These are phyloP conservation scores for Didymella arachidicola DNA, from an alignment of 2,329 filamentous ascomycete species.

Conservation along the genomic window DNA sequence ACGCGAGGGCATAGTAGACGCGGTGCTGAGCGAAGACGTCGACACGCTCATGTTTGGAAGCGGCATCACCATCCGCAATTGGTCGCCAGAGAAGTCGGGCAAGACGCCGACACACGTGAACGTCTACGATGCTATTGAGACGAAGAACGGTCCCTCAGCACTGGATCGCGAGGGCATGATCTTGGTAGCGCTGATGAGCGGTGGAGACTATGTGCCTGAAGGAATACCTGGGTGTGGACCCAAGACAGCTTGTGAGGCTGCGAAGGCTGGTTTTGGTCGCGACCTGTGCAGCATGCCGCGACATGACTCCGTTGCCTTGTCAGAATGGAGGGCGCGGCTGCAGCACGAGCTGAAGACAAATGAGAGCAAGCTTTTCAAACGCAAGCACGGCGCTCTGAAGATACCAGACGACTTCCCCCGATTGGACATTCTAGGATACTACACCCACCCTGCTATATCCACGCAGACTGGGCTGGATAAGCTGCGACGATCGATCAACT, in stretches of 20 bases:
- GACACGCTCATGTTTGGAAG: constrained; percentile 98
- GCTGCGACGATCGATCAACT: constrained; percentile 63
- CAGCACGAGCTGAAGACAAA: constrained; percentile 82
- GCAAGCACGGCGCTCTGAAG: constrained; percentile 73
- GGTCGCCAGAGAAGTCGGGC: constrained; percentile 75
- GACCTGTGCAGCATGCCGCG: constrained; percentile 72
- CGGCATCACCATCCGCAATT: constrained; percentile 78
- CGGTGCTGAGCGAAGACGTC: constrained; percentile 93
- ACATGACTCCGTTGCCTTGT: constrained; percentile 66
- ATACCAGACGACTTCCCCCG: constrained; percentile 87
- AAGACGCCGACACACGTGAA: constrained; percentile 85
- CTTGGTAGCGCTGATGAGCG: constrained; percentile 90
- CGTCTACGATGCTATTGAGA: constrained; percentile 72
- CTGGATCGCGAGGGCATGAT: constrained; percentile 91
- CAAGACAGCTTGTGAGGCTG: constrained; percentile 88
- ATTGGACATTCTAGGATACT: constrained; percentile 79
- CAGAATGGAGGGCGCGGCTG: constrained; percentile 75
- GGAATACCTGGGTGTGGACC: constrained; percentile 88
- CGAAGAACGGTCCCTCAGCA: constrained; percentile 63
- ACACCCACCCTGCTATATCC: constrained; percentile 87
- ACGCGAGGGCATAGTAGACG: constrained; percentile 73
- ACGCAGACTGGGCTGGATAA: constrained; percentile 63
- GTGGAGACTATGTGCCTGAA: constrained; percentile 90
- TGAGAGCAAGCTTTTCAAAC: constrained; percentile 79
- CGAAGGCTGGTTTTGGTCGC: constrained; percentile 83